Percentiles rank a stretch among this genome's conserved stretches.
These are phyloP conservation scores for Aspergillus ruber DNA, from an alignment of 2,329 filamentous ascomycete species.

Conservation along the genomic window DNA sequence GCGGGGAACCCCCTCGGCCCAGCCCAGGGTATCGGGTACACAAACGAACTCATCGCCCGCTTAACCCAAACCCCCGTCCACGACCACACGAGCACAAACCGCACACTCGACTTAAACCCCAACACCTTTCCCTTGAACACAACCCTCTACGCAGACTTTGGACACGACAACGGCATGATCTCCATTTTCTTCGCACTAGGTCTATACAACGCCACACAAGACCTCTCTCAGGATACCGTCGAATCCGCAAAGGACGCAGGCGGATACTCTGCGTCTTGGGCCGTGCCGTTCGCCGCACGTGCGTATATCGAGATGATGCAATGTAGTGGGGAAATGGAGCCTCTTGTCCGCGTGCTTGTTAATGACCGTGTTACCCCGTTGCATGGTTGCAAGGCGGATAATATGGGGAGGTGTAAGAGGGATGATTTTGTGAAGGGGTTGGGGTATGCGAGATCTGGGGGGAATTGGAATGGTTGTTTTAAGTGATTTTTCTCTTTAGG, in stretches of 20 bases:
- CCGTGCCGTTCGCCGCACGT: conserved; percentile 72
- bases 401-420: conserved; percentile 63
- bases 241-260: conserved; percentile 49
- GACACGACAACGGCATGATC: conserved; percentile 83
- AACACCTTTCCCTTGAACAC: conserved; percentile 66
- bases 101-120: conserved; percentile 62
- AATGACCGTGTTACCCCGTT: conserved; percentile 77
- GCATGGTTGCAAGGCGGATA: conserved; percentile 63
- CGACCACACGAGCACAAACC: conserved; percentile 71
- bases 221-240: conserved; percentile 46
- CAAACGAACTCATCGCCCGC: conserved; percentile 79
- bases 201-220: conserved; percentile 61
- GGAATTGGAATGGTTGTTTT: conserved; percentile 65
- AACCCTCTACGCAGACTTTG: conserved; percentile 78
- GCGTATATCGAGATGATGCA: conserved; percentile 84
- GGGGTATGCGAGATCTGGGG: conserved; percentile 64
- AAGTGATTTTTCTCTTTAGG: conserved; percentile 5
- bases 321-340: conserved; percentile 52
- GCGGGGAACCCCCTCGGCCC: conserved; percentile 71
- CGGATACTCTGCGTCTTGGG: conserved; percentile 71
- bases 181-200: conserved; percentile 70
- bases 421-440: conserved; percentile 67
- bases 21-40: conserved; percentile 80
- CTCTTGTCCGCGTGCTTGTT: conserved; percentile 70
- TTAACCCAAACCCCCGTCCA: conserved; percentile 62